Evolutionary conservation across 805 yeast genomes (phyloP), one percentile per base, ranked within the genome.

Genomic region (Zygosaccharomyces kombuchaensis): DNA sequence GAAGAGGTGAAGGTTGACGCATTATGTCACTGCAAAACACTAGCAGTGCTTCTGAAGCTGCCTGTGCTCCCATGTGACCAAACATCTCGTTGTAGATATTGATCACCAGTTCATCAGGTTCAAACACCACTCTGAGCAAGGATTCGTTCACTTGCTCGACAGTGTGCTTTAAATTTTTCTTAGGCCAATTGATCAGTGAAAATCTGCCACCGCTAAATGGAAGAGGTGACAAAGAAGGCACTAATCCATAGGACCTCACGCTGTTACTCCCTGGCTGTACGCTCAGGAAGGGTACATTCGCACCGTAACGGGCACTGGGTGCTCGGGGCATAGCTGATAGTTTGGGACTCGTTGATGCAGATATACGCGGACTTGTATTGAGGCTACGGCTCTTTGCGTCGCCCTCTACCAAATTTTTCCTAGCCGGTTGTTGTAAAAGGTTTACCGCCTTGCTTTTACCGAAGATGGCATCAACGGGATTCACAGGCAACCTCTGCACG

Each of bases 41-140:
- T 2, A 56, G 37, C 35, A 63, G 36, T 1, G 68, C 57, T 26
- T 62, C 60, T 6, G 57, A 43, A 2, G 62, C 51, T 21, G 45
- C 40, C 44, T 61, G 66, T 25, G 54, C 42, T 8, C 59, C 57
- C 30, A 57, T 32, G 7, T 57, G 48, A 2, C 64, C 64, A 44
- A 54, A 63, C 22, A 63, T 36, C 21, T 47, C 56, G 14, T 37
- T 51, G 44, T 59, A 60, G 25, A 63, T 53, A 37, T 53, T 57
- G 14, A 51, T 46, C 2, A 60, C 51, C 17, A 55, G 44, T 46
- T 60, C 62, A 42, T 63, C 67, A 2, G 68, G 65, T 26, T 53
- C 55, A 32, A 63, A 58, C 9, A 55, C 39, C 2, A 60, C 48
- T 36, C 46, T 49, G 36, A 34, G 44, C 1, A 34, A 21, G 4